These are phyloP conservation scores for Przewalskia tangutica DNA, from an alignment of 257 asterid species.

Conservation along the genomic window DNA sequence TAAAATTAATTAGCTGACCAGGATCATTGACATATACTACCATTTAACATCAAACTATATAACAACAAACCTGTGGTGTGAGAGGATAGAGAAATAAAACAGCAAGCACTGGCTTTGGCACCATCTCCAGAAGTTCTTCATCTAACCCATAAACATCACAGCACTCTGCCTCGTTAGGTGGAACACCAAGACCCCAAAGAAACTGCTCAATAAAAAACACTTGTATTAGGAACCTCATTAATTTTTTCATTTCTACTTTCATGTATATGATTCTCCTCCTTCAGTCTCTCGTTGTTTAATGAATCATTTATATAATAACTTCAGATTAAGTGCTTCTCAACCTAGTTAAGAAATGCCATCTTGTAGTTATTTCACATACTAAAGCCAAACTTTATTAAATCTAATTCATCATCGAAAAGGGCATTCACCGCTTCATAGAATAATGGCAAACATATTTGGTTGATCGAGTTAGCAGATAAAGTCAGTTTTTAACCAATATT, in stretches of 20 bases:
- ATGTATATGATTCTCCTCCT: neutral
- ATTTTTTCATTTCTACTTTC: neutral
- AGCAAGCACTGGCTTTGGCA: slow-evolving; percentile 88
- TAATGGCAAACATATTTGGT: neutral
- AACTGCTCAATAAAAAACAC: slow-evolving; percentile 34
- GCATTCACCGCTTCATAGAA: neutral
- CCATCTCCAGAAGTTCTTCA: slow-evolving; percentile 86
- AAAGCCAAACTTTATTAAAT: neutral
- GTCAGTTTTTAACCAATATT: neutral
- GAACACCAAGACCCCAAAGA: slow-evolving; percentile 88
- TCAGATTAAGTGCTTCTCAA: neutral
- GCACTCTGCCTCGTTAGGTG: slow-evolving; percentile 70
- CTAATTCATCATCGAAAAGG: neutral
- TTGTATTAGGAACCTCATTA: slow-evolving; percentile 4
- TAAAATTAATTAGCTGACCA: neutral
- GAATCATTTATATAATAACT: neutral
- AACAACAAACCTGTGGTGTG: slow-evolving; percentile 46
- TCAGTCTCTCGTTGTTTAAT: neutral
- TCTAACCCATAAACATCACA: slow-evolving; percentile 91
- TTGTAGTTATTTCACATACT: neutral
- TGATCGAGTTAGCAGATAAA: neutral
- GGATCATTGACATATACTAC: neutral
- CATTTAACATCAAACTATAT: neutral
- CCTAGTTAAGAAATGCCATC: neutral
- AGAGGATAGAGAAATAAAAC: slow-evolving; percentile 81